Evolutionary conservation across 75 land plant species (phyloP).

Genomic region (Cryptomeria japonica): DNA sequence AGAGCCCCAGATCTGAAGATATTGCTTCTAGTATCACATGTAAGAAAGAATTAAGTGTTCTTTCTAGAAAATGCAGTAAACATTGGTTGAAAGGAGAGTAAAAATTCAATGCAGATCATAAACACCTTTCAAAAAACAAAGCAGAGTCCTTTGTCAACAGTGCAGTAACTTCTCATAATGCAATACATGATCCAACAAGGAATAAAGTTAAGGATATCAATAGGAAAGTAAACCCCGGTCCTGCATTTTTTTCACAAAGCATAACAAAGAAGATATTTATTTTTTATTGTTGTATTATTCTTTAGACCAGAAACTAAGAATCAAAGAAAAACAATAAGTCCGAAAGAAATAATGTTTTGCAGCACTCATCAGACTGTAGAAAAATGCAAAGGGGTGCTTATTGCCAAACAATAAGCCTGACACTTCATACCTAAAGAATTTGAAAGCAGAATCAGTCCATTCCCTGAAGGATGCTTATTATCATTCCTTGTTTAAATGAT

Average conservation of each 20-base stretch:
- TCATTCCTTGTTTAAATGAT: too few species aligned
- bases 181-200: background rate
- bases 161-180: background rate
- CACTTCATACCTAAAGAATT: too few species aligned
- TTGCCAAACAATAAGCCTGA: too few species aligned
- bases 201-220: background rate
- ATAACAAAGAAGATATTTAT: too few species aligned
- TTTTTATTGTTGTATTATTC: too few species aligned
- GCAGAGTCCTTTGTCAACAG: background rate
- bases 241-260: background rate
- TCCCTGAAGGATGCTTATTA: too few species aligned
- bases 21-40: background rate
- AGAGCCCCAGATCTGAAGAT: background rate
- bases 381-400: too few species aligned
- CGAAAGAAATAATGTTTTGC: too few species aligned
- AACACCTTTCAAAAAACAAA: background rate
- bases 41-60: background rate
- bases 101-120: background rate
- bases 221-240: background rate
- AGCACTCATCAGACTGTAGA: too few species aligned
- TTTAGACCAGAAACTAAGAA: too few species aligned
- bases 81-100: background rate
- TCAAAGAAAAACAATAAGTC: too few species aligned
- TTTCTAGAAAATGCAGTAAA: background rate
- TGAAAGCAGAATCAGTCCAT: too few species aligned